Conservation (phyloP, 2,329 filamentous ascomycete genomes). For the Metarhizium sp. region DNA sequence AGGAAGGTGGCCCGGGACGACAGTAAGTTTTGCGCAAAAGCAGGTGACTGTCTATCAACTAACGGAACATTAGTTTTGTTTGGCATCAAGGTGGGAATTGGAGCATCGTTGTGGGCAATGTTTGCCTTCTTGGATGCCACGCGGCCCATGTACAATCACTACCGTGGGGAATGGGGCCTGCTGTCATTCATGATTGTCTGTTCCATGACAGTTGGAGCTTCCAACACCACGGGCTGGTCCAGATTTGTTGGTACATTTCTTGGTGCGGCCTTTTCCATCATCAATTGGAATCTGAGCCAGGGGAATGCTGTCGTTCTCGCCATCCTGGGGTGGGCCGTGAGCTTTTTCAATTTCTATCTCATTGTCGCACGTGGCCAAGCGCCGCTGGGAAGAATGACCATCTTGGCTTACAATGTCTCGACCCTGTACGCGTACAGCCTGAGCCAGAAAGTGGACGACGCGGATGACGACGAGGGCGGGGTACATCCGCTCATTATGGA, state of each 20-base stretch:
- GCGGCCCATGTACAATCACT: constrained; percentile 66
- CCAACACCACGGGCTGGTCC: constrained; percentile 78
- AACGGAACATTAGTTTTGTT: constrained; percentile 41
- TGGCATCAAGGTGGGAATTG: constrained; percentile 80
- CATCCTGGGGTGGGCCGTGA: constrained; percentile 68
- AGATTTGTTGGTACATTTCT: constrained; percentile 75
- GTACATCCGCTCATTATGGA: constrained; percentile 69
- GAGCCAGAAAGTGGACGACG: constrained; percentile 61
- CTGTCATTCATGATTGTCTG: constrained; percentile 93
- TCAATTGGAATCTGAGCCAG: constrained; percentile 65
- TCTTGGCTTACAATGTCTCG: constrained; percentile 88
- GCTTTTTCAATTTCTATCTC: constrained; percentile 73
- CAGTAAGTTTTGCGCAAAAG: constrained; percentile 22
- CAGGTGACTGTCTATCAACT: background rate
- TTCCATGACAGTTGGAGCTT: constrained; percentile 87
- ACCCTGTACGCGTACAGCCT: constrained; percentile 85
- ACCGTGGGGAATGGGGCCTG: constrained; percentile 91
- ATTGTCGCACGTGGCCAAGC: constrained; percentile 72
- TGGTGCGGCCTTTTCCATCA: constrained; percentile 62
- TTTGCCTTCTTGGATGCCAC: constrained; percentile 71
- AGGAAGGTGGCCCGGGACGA: constrained; percentile 39
- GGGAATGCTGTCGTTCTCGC: constrained; percentile 64
- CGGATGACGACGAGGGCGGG: constrained; percentile 74
- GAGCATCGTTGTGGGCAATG: constrained; percentile 74
- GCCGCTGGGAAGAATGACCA: constrained; percentile 79